Evolutionary conservation across 2,329 filamentous ascomycete species (phyloP).

Genomic region (Nemania serpens): DNA sequence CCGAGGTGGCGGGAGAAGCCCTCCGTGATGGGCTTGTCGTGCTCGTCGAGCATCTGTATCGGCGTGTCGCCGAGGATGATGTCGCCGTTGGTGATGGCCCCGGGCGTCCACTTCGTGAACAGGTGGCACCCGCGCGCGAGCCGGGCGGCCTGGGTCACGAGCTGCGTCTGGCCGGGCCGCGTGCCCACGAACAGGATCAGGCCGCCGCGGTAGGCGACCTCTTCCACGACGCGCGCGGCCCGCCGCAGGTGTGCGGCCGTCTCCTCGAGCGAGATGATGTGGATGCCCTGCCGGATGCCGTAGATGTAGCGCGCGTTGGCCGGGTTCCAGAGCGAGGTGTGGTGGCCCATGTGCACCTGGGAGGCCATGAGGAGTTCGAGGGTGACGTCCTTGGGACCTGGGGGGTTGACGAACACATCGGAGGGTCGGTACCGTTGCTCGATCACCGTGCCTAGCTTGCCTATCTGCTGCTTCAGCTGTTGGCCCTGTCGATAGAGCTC

Average conservation of each 20-base stretch:
- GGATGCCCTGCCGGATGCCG: slow-evolving; percentile 83
- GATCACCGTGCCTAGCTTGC: slow-evolving; percentile 54
- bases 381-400: slow-evolving; percentile 77
- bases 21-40: slow-evolving; percentile 62
- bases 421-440: slow-evolving; percentile 66
- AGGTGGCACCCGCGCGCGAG: slow-evolving; percentile 81
- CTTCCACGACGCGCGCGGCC: slow-evolving; percentile 88
- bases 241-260: slow-evolving; percentile 90
- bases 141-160: slow-evolving; percentile 80
- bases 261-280: slow-evolving; percentile 90
- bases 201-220: slow-evolving; percentile 80
- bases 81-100: slow-evolving; percentile 89
- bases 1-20: slow-evolving; percentile 70
- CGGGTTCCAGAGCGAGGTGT: slow-evolving; percentile 91
- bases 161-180: slow-evolving; percentile 76
- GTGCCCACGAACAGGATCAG: slow-evolving; percentile 91
- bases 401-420: slow-evolving; percentile 72
- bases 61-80: slow-evolving; percentile 76
- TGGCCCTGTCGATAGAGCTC: slow-evolving; percentile 44
- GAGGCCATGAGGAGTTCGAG: slow-evolving; percentile 88
- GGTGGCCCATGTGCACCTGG: slow-evolving; percentile 88
- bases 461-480: slow-evolving; percentile 52
- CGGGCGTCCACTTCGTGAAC: slow-evolving; percentile 91
- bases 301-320: slow-evolving; percentile 93
- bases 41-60: slow-evolving; percentile 76